phyloP scores from a whole-genome alignment of 495 filamentous ascomycete species.

The Neurospora sp. region DNA sequence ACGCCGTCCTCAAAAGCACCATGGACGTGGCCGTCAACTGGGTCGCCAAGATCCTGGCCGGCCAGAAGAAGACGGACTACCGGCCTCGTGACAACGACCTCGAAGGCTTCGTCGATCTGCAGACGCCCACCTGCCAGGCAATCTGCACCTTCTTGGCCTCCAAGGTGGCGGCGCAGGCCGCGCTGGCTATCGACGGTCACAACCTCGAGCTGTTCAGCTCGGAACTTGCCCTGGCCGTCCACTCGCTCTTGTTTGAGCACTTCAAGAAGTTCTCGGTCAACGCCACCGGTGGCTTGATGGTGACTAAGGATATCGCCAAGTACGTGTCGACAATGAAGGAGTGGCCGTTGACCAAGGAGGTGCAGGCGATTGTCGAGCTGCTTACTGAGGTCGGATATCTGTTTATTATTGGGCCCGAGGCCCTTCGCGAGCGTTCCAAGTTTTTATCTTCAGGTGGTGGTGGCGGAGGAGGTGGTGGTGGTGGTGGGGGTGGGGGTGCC shows the following conservation, averaged over 20 bases:
- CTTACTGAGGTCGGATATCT: constrained; percentile 90
- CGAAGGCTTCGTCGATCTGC: constrained; percentile 63
- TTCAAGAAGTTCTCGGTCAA: constrained; percentile 89
- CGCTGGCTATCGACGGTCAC: constrained; percentile 60
- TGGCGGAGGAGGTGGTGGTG: background rate
- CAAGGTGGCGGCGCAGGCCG: constrained; percentile 48
- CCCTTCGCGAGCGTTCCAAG: constrained; percentile 59
- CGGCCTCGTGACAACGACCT: constrained; percentile 77
- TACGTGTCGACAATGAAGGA: constrained; percentile 69
- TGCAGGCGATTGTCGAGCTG: constrained; percentile 66
- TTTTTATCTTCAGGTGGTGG: constrained; percentile 39
- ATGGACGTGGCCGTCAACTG: constrained; percentile 76
- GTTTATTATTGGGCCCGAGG: constrained; percentile 90
- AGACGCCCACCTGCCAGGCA: constrained; percentile 73
- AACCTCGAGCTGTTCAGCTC: constrained; percentile 69
- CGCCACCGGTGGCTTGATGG: constrained; percentile 85
- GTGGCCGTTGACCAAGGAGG: constrained; percentile 65
- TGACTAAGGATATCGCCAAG: constrained; percentile 88
- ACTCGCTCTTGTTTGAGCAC: constrained; percentile 73
- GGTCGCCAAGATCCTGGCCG: constrained; percentile 60
- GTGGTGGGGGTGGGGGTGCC: constrained; percentile 1
- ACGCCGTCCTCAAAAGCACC: constrained; percentile 73
- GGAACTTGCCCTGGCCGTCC: constrained; percentile 77
- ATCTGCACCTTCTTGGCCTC: constrained; percentile 63
- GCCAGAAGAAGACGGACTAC: constrained; percentile 89